Evolutionary conservation across 2,329 filamentous ascomycete genomes (phyloP).

Genomic region (Arthrobotrys entomopaga): DNA sequence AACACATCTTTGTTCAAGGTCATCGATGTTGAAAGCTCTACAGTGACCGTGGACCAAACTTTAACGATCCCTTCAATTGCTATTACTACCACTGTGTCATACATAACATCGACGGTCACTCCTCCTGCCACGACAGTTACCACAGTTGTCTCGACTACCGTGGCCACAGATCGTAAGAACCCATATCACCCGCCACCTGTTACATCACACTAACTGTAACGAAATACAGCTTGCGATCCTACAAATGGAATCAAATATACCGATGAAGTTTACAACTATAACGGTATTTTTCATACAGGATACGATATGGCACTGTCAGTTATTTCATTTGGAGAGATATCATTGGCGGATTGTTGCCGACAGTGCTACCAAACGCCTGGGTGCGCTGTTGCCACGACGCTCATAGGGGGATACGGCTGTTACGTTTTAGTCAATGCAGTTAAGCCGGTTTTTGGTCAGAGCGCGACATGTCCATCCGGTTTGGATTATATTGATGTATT

Average conservation of each 20-base stretch:
- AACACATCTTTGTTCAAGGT: not conserved
- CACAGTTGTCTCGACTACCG: not conserved
- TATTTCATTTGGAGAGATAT: constrained; percentile 10
- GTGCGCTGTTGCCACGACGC: constrained; percentile 13
- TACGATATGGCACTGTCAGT: constrained; percentile 6
- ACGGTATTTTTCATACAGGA: constrained; percentile 15
- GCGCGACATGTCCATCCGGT: constrained; percentile 23
- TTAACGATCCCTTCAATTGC: constrained; percentile 21
- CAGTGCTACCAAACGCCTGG: constrained; percentile 12
- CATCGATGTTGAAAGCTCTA: constrained; percentile 20
- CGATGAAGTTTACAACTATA: constrained; percentile 16
- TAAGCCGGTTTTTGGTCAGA: not conserved
- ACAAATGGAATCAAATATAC: constrained; percentile 11
- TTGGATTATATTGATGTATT: constrained; percentile 24
- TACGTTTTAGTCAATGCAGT: constrained; percentile 23
- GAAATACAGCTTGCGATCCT: constrained; percentile 20
- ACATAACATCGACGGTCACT: constrained; percentile 18
- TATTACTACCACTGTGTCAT: constrained; percentile 7
- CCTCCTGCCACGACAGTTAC: not conserved
- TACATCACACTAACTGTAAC: constrained; percentile 1
- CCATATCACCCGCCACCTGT: not conserved
- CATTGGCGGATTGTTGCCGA: constrained; percentile 15
- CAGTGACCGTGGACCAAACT: constrained; percentile 15
- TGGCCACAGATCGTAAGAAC: constrained; percentile 15
- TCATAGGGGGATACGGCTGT: constrained; percentile 23